Percentiles rank a stretch among this genome's conserved stretches.
These are phyloP conservation scores for Phialophora expanda DNA, from an alignment of 2,329 filamentous ascomycete genomes.

Conservation along the genomic window DNA sequence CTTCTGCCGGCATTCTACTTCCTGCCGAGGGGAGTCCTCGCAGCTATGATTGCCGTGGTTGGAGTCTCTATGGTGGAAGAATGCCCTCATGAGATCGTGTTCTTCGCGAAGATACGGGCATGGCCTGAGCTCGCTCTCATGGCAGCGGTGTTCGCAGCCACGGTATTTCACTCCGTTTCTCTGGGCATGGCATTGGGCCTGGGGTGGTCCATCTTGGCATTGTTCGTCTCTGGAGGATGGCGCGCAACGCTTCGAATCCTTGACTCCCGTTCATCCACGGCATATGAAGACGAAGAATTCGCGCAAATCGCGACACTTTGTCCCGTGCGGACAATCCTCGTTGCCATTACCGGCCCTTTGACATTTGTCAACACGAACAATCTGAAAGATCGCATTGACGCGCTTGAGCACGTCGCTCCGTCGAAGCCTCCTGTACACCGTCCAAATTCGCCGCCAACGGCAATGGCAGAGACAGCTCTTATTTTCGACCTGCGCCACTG, in stretches of 20 bases:
- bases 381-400: constrained; percentile 15
- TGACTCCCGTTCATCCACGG: neutral
- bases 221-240: neutral
- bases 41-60: constrained; percentile 19
- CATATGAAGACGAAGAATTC: constrained; percentile 1
- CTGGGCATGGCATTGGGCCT: constrained; percentile 14
- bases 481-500: constrained; percentile 19
- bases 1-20: constrained; percentile 19
- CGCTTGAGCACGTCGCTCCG: neutral
- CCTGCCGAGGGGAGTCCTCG: constrained; percentile 13
- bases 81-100: constrained; percentile 16
- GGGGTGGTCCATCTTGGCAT: constrained; percentile 10
- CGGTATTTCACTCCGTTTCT: constrained; percentile 10
- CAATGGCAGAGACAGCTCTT: neutral
- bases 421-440: too few species aligned
- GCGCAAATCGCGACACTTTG: constrained; percentile 10
- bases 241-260: constrained; percentile 1
- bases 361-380: neutral
- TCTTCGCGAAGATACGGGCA: constrained; percentile 12
- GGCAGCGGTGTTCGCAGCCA: constrained; percentile 13
- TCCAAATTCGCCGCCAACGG: neutral
- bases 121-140: constrained; percentile 15
- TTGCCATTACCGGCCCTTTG: constrained; percentile 1
- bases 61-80: constrained; percentile 20
- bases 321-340: constrained; percentile 11